Evolutionary conservation across 805 yeast species (phyloP).

Genomic region (Monosporozyma siamensis): DNA sequence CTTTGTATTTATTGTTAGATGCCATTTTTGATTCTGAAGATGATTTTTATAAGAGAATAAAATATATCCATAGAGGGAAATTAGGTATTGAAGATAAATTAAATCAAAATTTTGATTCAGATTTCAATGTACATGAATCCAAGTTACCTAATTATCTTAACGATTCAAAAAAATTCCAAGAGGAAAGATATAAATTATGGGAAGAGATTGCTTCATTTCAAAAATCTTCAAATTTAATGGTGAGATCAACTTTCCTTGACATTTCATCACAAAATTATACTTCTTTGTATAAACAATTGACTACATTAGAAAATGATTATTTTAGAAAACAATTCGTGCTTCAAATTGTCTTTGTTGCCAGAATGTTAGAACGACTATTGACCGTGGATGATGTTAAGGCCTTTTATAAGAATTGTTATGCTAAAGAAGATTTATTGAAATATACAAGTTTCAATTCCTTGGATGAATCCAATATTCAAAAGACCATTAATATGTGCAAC

Average conservation of each 20-base stretch:
- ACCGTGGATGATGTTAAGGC: conserved; percentile 13
- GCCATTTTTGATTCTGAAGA: conserved; percentile 19
- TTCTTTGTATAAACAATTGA: conserved; percentile 18
- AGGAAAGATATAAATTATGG: conserved; percentile 13
- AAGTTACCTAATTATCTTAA: conserved; percentile 13
- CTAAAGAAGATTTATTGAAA: conserved; percentile 13
- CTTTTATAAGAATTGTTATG: conserved; percentile 15
- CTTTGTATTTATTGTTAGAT: conserved; percentile 13
- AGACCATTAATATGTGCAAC: conserved; percentile 10
- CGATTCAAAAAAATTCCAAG: conserved; percentile 8
- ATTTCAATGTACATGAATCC: conserved; percentile 8
- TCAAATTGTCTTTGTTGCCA: conserved; percentile 17
- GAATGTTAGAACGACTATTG: conserved; percentile 12
- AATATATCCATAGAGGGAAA: conserved; percentile 7
- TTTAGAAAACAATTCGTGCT: conserved; percentile 24
- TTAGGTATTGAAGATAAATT: conserved; percentile 10
- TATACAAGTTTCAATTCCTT: conserved; percentile 7
- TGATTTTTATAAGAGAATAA: conserved; percentile 14
- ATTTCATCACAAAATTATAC: conserved; percentile 14
- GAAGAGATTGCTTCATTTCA: conserved; percentile 2
- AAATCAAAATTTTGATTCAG: conserved; percentile 13
- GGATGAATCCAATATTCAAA: conserved; percentile 12
- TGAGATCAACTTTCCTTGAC: conserved; percentile 19
- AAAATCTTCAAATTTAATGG: conserved; percentile 3
- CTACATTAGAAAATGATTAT: conserved; percentile 15